phyloP scores from a whole-genome alignment of 345 rosid genomes.

The Viola odorata region DNA sequence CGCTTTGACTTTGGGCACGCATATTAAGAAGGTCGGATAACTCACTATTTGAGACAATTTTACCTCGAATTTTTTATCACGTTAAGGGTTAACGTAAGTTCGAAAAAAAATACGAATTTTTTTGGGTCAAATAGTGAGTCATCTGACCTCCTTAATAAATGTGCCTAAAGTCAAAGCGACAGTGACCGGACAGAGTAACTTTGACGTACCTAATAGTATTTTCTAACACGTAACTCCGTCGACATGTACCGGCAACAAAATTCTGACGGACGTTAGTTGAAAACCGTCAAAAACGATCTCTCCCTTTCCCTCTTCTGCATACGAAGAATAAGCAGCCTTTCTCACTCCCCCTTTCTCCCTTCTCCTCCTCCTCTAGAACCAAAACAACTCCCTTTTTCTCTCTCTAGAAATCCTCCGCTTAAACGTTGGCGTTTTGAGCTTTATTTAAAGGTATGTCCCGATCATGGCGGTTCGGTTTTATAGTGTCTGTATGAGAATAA shows the following conservation, averaged over 20 bases:
- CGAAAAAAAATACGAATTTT: too few species aligned
- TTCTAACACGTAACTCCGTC: slow-evolving; percentile 32
- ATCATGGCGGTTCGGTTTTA: slow-evolving; percentile 8
- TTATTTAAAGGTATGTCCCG: slow-evolving; percentile 13
- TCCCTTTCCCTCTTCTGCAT: slow-evolving; percentile 18
- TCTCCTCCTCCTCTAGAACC: background rate
- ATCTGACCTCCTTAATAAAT: too few species aligned
- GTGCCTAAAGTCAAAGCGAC: too few species aligned
- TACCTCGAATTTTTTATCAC: too few species aligned
- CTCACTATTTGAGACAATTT: too few species aligned
- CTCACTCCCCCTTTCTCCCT: background rate
- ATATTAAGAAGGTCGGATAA: too few species aligned
- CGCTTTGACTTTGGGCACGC: too few species aligned
- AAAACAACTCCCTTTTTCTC: slow-evolving; percentile 3
- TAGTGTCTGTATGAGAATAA: background rate
- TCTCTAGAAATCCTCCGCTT: slow-evolving; percentile 3
- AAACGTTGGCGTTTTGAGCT: slow-evolving; percentile 14
- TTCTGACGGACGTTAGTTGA: slow-evolving; percentile 37
- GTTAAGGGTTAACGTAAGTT: too few species aligned
- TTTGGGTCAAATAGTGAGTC: too few species aligned
- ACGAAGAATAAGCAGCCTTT: slow-evolving; percentile 19
- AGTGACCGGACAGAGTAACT: too few species aligned
- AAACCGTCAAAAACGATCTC: slow-evolving; percentile 57
- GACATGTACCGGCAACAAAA: background rate
- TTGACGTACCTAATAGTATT: too few species aligned